Percentiles rank a stretch among this genome's conserved stretches.
Evolutionary conservation across 192 early-diverging fungal genomes (phyloP).

Genomic region (Backusella australiensis): DNA sequence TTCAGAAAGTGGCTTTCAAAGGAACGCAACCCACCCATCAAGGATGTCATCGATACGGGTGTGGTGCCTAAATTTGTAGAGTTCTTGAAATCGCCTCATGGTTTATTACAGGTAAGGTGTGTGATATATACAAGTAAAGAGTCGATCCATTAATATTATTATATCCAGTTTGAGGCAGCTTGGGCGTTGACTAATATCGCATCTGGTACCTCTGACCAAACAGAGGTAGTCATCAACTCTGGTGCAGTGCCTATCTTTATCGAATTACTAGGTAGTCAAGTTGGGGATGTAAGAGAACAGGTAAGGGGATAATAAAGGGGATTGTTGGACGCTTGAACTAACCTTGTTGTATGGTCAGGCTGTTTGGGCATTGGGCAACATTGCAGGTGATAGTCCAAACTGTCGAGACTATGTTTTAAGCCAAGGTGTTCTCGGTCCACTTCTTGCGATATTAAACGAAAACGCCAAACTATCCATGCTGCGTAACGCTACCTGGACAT

Average conservation of each 20-base stretch:
- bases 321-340: background rate
- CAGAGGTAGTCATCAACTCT: constrained; percentile 89
- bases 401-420: constrained; percentile 91
- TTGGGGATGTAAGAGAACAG: constrained; percentile 93
- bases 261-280: constrained; percentile 77
- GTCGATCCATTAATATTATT: background rate
- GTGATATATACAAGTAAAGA: background rate
- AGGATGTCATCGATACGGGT: constrained; percentile 91
- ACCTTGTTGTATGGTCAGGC: constrained; percentile 46
- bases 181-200: constrained; percentile 99
- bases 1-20: constrained; percentile 95
- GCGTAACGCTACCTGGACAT: constrained; percentile 98
- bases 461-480: constrained; percentile 95
- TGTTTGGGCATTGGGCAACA: constrained; percentile 99
- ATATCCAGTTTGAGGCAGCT: constrained; percentile 90
- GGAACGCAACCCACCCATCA: constrained; percentile 96
- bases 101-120: constrained; percentile 75
- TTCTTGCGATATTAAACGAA: constrained; percentile 84
- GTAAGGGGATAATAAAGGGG: constrained; percentile 32
- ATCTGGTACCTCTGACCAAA: constrained; percentile 92
- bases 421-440: constrained; percentile 80
- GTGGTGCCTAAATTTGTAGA: constrained; percentile 96
- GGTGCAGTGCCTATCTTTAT: constrained; percentile 93
- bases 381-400: constrained; percentile 92
- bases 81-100: constrained; percentile 83